Evolutionary conservation across 139 green algal species (phyloP), one percentile per base, ranked within the genome.

Genomic region (Closterium sp.): DNA sequence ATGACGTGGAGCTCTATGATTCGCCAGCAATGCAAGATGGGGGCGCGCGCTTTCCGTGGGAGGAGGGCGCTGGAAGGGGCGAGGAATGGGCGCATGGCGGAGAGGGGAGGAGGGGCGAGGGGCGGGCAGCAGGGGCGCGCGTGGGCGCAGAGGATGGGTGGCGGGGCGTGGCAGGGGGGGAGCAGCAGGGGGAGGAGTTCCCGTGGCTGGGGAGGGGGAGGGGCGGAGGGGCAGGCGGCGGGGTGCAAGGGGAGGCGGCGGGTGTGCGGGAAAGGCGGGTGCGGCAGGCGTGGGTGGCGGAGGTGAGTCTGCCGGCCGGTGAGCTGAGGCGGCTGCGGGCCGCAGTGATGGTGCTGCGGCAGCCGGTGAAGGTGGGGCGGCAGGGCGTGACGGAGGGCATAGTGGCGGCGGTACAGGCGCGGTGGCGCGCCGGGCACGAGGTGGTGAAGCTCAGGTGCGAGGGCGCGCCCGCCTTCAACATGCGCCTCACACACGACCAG

Each of bases 401-500:
- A 13, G 90, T 93, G 70, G 84, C 32, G 90, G 50, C 91, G 42
- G 45, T 89, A 21, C 90, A 85, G 28, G 90, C n/a, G 24, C 11
- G 24, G 29, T 93, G 90, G 90, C 79, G 90, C 5, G 50, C 50
- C 50, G 50, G 50, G 84, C 84, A 87, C 79, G 90, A 93, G 84
- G 84, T 93, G 42, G 90, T 90, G 22, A 93, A 89, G 70, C 84
- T 93, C 11, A 42, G 87, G 31, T 93, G 90, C 50, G 90, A 93
- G 79, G 90, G 90, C 5, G 28, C 32, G 11, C 90, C 90, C 28
- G 90, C 90, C 22, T 70, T 79, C 70, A 93, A 93, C 90, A 93
- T 93, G 90, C 70, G 29, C 22, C 29, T 85, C n/a, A 93, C 90
- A 19, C 86, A 89, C 13, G 90, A 89, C 21, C 79, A 93, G 30